Conservation (phyloP, 306 rosid genomes). For the Quercus variabilis region DNA sequence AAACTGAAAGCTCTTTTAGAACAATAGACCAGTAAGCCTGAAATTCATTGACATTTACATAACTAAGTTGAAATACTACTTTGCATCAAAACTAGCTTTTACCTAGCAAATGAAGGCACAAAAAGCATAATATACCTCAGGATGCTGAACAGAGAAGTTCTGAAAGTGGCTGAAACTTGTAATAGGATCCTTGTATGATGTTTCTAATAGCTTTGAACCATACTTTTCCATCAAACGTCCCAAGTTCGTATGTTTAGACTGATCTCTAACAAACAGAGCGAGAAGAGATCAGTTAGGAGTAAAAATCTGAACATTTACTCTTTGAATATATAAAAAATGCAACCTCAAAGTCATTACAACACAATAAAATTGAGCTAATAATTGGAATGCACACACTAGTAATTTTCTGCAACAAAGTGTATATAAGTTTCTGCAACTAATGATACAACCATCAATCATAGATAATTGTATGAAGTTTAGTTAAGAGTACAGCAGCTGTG, state of each 20-base stretch:
- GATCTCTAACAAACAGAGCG: slow-evolving; percentile 28
- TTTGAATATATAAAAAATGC: neutral
- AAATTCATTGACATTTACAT: neutral
- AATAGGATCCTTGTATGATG: slow-evolving; percentile 68
- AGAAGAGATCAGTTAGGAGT: neutral
- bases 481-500: neutral
- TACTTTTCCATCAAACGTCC: slow-evolving; percentile 67
- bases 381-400: neutral
- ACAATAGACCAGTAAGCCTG: slow-evolving; percentile 79
- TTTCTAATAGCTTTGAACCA: slow-evolving; percentile 57
- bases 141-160: slow-evolving; percentile 55
- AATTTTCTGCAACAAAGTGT: too few species aligned
- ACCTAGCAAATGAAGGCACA: neutral
- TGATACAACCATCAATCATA: neutral
- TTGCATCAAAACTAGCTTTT: neutral
- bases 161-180: slow-evolving; percentile 62
- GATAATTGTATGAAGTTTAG: neutral
- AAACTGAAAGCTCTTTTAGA: slow-evolving; percentile 62
- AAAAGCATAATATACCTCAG: slow-evolving; percentile 40
- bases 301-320: neutral
- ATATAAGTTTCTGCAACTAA: neutral
- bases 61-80: neutral
- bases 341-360: neutral
- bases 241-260: slow-evolving; percentile 51
- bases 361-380: neutral